Evolutionary conservation across 106 monocot species (phyloP).

Genomic region (Hemerocallis citrina): DNA sequence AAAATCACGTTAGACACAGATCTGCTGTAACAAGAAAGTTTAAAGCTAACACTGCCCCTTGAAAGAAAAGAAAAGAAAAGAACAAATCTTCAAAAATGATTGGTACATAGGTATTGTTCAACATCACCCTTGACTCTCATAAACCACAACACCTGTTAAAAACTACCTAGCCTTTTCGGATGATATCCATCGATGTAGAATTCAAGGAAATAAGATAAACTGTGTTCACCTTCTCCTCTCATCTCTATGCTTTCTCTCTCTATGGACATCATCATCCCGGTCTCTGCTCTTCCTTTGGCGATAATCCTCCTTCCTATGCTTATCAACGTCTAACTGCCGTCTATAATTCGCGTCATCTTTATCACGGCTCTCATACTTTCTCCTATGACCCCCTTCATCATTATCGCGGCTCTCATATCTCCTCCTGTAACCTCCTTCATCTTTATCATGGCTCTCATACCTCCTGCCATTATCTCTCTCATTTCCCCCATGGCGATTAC

Average conservation of each 20-base stretch:
- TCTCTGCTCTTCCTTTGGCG: constrained; percentile 19
- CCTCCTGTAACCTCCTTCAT: not conserved
- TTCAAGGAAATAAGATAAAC: not conserved
- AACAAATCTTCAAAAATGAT: too few species aligned
- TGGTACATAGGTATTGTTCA: too few species aligned
- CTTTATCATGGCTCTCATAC: constrained; percentile 6
- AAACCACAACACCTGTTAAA: too few species aligned
- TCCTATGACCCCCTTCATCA: constrained; percentile 9
- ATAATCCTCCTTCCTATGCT: constrained; percentile 16
- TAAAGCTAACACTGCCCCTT: too few species aligned
- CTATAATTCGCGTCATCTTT: not conserved
- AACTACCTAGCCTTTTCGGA: too few species aligned
- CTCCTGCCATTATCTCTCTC: not conserved
- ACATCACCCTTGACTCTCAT: too few species aligned
- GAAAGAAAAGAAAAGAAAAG: too few species aligned
- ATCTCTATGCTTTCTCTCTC: constrained; percentile 12
- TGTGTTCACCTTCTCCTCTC: not conserved
- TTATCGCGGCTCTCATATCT: not conserved
- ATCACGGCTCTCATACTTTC: constrained; percentile 2
- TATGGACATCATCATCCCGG: constrained; percentile 11
- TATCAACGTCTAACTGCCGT: not conserved
- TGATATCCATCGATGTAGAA: too few species aligned
- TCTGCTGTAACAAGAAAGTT: too few species aligned
- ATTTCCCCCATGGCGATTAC: constrained; percentile 1
- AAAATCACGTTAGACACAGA: too few species aligned